Conservation (phyloP, 495 filamentous ascomycete genomes). For the Penicillium robsamsonii region DNA sequence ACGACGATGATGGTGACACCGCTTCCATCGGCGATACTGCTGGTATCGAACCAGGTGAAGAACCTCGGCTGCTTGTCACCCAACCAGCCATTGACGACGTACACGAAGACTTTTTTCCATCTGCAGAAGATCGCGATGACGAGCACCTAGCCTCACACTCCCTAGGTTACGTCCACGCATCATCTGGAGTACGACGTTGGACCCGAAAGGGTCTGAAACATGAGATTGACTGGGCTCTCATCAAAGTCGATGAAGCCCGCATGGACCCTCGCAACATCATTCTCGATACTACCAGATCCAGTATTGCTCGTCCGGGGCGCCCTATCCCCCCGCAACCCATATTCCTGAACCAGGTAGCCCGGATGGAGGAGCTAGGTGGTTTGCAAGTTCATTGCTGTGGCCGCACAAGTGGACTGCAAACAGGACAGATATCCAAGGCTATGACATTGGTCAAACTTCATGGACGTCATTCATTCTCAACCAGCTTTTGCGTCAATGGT, state of each 20-base stretch:
- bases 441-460: constrained; percentile 81
- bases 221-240: constrained; percentile 94
- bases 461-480: constrained; percentile 74
- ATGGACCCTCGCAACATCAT: constrained; percentile 68
- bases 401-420: constrained; percentile 82
- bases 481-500: constrained; percentile 76
- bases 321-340: constrained; percentile 33
- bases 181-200: constrained; percentile 78
- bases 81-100: constrained; percentile 89
- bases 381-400: constrained; percentile 84
- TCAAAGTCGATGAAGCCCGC: constrained; percentile 72
- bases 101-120: constrained; percentile 71
- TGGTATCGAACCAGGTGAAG: constrained; percentile 73
- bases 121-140: constrained; percentile 60
- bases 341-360: constrained; percentile 41
- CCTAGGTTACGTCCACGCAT: constrained; percentile 82
- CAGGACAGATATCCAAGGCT: constrained; percentile 67
- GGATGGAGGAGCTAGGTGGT: constrained; percentile 60
- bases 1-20: constrained; percentile 57
- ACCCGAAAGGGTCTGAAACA: constrained; percentile 65
- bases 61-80: constrained; percentile 69
- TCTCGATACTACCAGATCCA: constrained; percentile 42
- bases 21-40: constrained; percentile 77
- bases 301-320: constrained; percentile 15
- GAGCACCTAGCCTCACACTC: constrained; percentile 73